Evolutionary conservation across 768 basidiomycete genomes (phyloP).

Genomic region (Antrodiella citrinella): DNA sequence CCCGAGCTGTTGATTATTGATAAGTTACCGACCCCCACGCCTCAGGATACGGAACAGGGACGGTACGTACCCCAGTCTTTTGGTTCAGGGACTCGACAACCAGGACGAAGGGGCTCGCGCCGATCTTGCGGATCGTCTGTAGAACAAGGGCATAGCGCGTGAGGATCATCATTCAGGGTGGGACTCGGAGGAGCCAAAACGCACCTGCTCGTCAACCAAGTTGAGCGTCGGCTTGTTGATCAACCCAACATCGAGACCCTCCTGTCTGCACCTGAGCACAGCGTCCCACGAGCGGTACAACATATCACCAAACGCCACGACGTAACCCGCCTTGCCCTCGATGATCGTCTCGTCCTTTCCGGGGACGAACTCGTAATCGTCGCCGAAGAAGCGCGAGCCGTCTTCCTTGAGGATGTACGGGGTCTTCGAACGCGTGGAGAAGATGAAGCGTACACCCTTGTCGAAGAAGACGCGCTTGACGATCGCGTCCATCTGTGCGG

Average conservation of each 20-base stretch:
- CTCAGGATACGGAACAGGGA: not conserved
- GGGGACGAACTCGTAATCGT: constrained; percentile 69
- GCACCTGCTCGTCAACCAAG: constrained; percentile 72
- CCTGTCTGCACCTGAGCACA: constrained; percentile 60
- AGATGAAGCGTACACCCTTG: constrained; percentile 75
- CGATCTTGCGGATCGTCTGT: constrained; percentile 61
- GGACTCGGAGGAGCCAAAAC: not conserved
- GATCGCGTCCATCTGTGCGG: constrained; percentile 72
- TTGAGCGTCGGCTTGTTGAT: constrained; percentile 85
- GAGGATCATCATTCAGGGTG: not conserved
- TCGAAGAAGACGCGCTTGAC: constrained; percentile 77
- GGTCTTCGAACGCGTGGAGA: constrained; percentile 85
- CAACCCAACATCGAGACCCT: constrained; percentile 74
- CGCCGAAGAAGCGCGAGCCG: constrained; percentile 59
- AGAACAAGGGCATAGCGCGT: not conserved
- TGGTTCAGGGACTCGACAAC: constrained; percentile 83
- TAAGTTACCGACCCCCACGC: not conserved
- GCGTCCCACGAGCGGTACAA: constrained; percentile 80
- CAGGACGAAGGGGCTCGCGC: constrained; percentile 67
- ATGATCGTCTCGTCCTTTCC: constrained; percentile 79
- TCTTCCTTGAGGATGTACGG: constrained; percentile 79
- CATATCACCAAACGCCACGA: constrained; percentile 85
- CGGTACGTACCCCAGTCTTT: constrained; percentile 68
- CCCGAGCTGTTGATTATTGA: constrained; percentile 56
- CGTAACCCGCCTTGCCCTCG: constrained; percentile 74